Conservation (phyloP, 129 eudicot genomes). For the Calendula officinalis region DNA sequence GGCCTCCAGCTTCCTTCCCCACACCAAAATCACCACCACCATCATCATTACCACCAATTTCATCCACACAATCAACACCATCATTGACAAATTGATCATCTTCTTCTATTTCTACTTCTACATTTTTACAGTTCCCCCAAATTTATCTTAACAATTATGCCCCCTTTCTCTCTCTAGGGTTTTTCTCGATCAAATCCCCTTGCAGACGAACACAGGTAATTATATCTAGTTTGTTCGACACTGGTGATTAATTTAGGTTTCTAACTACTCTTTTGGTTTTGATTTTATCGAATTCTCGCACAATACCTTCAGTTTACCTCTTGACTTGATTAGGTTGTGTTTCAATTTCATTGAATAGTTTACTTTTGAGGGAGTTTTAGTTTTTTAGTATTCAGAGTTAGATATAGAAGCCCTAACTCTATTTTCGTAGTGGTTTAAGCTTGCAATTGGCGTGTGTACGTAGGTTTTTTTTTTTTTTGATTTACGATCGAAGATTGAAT, state of each 20-base stretch:
- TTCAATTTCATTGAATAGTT: background rate
- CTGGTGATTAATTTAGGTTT: background rate
- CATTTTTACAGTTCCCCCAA: background rate
- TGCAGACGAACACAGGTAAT: conserved; percentile 18
- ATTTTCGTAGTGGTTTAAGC: too few relatives aligned
- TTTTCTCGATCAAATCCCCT: conserved; percentile 22
- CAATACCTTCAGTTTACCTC: background rate
- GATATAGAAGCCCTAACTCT: too few relatives aligned
- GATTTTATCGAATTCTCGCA: background rate
- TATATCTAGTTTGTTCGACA: background rate
- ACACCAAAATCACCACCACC: conserved; percentile 27
- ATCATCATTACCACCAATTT: conserved; percentile 17
- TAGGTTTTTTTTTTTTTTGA: background rate
- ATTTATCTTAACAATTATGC: conserved; percentile 8
- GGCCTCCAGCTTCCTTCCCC: conserved; percentile 31
- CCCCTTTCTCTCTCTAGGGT: conserved; percentile 31
- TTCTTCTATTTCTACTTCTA: conserved; percentile 3
- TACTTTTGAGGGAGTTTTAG: background rate
- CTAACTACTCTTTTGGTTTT: conserved; percentile 10
- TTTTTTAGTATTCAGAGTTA: background rate
- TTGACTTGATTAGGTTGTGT: conserved; percentile 16
- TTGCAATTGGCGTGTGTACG: background rate
- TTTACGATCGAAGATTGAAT: background rate
- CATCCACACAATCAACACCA: conserved; percentile 31
- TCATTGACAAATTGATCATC: conserved; percentile 1